Percentiles rank a stretch among this genome's conserved stretches.
These are phyloP conservation scores for Xylaria castorea DNA, from an alignment of 495 filamentous ascomycete species.

Conservation along the genomic window DNA sequence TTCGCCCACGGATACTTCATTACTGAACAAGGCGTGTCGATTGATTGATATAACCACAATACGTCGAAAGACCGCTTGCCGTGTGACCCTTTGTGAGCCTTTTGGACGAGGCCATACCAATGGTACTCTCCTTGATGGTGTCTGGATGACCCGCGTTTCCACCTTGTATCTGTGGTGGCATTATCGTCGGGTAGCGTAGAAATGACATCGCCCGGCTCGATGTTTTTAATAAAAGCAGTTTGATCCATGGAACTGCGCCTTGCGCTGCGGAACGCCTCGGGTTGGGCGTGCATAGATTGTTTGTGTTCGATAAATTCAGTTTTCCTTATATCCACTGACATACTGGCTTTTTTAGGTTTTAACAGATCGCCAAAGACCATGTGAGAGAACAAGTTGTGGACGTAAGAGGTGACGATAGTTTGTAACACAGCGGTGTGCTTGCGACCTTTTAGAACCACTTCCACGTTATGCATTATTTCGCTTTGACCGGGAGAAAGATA, in stretches of 20 bases:
- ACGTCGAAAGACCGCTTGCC: conserved; percentile 59
- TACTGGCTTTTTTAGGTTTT: conserved; percentile 30
- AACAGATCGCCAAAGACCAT: conserved; percentile 64
- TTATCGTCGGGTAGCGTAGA: conserved; percentile 49
- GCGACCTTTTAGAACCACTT: background rate
- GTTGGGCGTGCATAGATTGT: conserved; percentile 18
- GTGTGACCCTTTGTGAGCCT: conserved; percentile 44
- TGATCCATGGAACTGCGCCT: conserved; percentile 24
- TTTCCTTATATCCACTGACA: conserved; percentile 23
- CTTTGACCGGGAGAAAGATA: background rate
- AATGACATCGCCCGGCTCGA: conserved; percentile 49
- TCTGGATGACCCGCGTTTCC: conserved; percentile 55
- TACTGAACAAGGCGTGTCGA: conserved; percentile 68
- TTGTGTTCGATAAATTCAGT: conserved; percentile 24
- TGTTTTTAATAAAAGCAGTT: conserved; percentile 30
- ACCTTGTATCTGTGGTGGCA: conserved; percentile 50
- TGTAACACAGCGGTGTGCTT: conserved; percentile 31
- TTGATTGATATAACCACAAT: conserved; percentile 73
- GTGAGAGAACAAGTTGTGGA: conserved; percentile 66
- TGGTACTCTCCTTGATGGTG: conserved; percentile 47
- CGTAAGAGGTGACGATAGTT: conserved; percentile 73
- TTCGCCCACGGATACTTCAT: conserved; percentile 70
- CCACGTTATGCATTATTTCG: background rate
- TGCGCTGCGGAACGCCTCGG: conserved; percentile 14
- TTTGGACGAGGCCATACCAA: conserved; percentile 75